Evolutionary conservation across 192 early-diverging fungal genomes (phyloP).

Genomic region (Coemansia sp.): DNA sequence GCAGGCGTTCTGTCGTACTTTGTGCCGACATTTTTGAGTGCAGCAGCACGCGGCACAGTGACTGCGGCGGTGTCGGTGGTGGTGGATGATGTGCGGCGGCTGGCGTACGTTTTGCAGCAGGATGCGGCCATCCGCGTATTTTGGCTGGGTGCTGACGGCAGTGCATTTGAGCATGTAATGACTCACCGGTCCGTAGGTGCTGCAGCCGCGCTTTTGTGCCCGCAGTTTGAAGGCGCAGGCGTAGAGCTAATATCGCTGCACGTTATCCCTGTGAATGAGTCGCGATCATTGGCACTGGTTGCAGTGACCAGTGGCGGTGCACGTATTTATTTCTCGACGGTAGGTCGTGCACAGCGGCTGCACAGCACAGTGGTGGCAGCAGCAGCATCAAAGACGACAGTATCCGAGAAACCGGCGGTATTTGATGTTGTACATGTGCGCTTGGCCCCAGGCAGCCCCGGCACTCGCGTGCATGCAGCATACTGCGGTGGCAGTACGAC

Average conservation of each 20-base stretch:
- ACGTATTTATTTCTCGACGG: slow-evolving; percentile 71
- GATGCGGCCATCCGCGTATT: slow-evolving; percentile 68
- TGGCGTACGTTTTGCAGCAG: slow-evolving; percentile 71
- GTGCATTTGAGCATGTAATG: slow-evolving; percentile 56
- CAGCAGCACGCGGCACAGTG: slow-evolving; percentile 37
- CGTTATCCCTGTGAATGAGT: slow-evolving; percentile 62
- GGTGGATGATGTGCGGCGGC: slow-evolving; percentile 63
- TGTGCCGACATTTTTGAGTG: slow-evolving; percentile 63
- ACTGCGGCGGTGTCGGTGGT: slow-evolving; percentile 58
- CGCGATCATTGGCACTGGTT: slow-evolving; percentile 67
- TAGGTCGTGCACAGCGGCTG: slow-evolving; percentile 44
- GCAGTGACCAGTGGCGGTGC: slow-evolving; percentile 74
- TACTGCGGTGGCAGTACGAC: slow-evolving; percentile 67
- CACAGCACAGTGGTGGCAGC: slow-evolving; percentile 17
- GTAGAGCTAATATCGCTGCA: slow-evolving; percentile 73
- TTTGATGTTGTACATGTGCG: slow-evolving; percentile 71
- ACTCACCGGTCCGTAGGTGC: slow-evolving; percentile 55
- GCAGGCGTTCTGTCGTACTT: slow-evolving; percentile 63
- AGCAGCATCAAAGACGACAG: slow-evolving; percentile 1
- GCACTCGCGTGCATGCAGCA: slow-evolving; percentile 59
- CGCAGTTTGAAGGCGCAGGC: slow-evolving; percentile 48
- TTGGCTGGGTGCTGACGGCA: slow-evolving; percentile 61
- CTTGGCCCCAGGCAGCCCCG: slow-evolving; percentile 56
- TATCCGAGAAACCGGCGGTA: slow-evolving; percentile 46
- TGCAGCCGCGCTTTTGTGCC: slow-evolving; percentile 49